phyloP scores from a whole-genome alignment of 2,329 filamentous ascomycete species.

The Chaetomium globosum region DNA sequence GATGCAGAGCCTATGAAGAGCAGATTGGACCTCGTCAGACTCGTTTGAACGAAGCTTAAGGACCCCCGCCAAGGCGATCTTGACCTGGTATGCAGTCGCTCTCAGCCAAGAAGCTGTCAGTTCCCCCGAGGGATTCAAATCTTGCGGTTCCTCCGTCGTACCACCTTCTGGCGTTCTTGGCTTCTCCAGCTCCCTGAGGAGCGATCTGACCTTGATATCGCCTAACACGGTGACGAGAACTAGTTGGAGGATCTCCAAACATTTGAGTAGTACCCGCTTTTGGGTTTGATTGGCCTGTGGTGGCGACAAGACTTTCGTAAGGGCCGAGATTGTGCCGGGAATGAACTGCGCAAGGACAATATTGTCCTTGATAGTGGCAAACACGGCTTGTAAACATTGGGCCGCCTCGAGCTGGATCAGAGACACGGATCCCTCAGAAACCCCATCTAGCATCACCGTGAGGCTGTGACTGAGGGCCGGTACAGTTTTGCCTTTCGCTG shows the following conservation, averaged over 20 bases:
- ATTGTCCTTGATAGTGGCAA: conserved; percentile 66
- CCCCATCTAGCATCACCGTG: conserved; percentile 74
- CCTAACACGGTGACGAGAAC: conserved; percentile 59
- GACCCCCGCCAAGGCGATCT: conserved; percentile 76
- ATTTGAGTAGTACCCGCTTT: conserved; percentile 65
- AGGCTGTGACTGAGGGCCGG: conserved; percentile 82
- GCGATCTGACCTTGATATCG: conserved; percentile 57
- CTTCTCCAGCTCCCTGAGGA: conserved; percentile 43
- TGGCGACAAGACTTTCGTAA: conserved; percentile 74
- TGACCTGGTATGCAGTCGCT: conserved; percentile 78
- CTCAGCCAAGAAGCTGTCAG: conserved; percentile 69
- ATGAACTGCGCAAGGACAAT: conserved; percentile 82
- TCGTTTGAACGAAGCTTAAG: conserved; percentile 74
- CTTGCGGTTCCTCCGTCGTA: conserved; percentile 25
- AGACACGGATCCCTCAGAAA: conserved; percentile 65
- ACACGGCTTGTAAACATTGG: conserved; percentile 63
- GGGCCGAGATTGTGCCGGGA: conserved; percentile 80
- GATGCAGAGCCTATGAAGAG: conserved; percentile 72
- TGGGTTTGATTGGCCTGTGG: conserved; percentile 59
- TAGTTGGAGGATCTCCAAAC: conserved; percentile 60
- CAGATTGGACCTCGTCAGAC: conserved; percentile 66
- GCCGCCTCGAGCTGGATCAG: conserved; percentile 73
- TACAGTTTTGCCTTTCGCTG: conserved; percentile 60
- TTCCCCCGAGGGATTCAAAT: conserved; percentile 41
- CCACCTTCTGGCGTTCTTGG: conserved; percentile 37